These are phyloP conservation scores for Boletus mariae DNA, from an alignment of 1,284 basidiomycete species.

Conservation along the genomic window DNA sequence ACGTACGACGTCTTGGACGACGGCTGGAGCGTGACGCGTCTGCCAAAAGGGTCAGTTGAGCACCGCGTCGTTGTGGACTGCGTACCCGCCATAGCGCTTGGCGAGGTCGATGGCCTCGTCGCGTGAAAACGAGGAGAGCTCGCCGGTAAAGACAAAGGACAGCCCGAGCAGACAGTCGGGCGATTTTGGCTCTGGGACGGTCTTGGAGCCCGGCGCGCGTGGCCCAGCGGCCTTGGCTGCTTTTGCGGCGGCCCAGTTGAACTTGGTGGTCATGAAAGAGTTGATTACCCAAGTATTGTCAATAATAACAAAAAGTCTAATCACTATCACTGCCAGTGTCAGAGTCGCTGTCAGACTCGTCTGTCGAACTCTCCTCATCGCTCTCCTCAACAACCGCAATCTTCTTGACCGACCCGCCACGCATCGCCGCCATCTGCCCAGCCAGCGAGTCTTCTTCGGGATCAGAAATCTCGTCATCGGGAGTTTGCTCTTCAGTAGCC, in stretches of 20 bases:
- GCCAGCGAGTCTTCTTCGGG: conserved; percentile 94
- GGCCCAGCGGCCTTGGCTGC: conserved; percentile 72
- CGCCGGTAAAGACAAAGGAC: conserved; percentile 94
- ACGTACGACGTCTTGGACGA: conserved; percentile 92
- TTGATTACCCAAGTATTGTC: no score
- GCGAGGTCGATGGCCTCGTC: conserved; percentile 88
- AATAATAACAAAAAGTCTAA: conserved; percentile 1
- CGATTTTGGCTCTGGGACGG: conserved; percentile 68
- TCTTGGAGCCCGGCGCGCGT: conserved; percentile 74
- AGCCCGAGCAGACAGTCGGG: conserved; percentile 85
- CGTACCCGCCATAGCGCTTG: conserved; percentile 90
- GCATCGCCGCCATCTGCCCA: conserved; percentile 98
- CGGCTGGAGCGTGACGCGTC: conserved; percentile 83
- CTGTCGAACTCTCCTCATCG: conserved; percentile 42
- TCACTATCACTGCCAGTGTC: conserved; percentile 30
- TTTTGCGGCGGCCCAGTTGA: conserved; percentile 63
- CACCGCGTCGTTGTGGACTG: background rate
- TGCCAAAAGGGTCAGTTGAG: conserved; percentile 28
- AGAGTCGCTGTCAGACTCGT: conserved; percentile 19
- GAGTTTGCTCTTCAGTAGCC: conserved; percentile 54
- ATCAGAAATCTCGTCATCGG: conserved; percentile 91
- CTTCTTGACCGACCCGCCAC: conserved; percentile 84
- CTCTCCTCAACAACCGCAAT: conserved; percentile 40
- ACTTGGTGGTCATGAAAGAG: conserved; percentile 13
- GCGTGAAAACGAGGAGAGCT: conserved; percentile 81